Conservation (phyloP, 768 basidiomycete species). For the Tricholoma sp. region DNA sequence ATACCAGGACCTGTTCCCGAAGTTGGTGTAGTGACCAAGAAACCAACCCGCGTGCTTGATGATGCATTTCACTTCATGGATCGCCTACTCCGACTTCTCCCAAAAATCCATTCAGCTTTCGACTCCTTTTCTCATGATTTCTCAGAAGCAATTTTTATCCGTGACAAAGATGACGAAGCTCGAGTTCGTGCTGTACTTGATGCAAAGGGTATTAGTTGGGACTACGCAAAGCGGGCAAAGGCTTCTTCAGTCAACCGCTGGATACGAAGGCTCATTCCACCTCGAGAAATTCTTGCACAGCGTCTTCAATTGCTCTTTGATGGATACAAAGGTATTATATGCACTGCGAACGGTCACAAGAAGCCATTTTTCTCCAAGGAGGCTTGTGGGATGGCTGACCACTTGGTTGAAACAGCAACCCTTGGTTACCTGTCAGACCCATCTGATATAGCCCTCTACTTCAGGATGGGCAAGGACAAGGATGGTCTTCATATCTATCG, state of each 20-base stretch:
- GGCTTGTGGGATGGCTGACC: no score
- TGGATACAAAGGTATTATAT: no score
- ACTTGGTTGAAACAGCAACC: constrained; percentile 9
- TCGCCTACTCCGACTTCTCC: neutral
- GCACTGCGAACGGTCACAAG: no score
- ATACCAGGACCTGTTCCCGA: neutral
- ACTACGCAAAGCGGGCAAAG: no score
- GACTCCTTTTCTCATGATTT: neutral
- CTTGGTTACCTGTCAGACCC: constrained; percentile 16
- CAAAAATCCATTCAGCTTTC: neutral
- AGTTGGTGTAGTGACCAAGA: neutral
- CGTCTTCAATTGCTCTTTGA: neutral
- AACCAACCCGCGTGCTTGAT: neutral
- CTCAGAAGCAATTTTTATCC: neutral
- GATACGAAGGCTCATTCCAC: neutral
- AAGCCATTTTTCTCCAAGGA: no score
- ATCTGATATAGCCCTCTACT: constrained; percentile 11
- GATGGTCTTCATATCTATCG: constrained; percentile 13
- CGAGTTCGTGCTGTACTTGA: neutral
- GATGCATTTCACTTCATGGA: neutral
- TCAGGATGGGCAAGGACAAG: constrained; percentile 7
- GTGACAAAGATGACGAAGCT: neutral
- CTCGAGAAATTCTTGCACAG: neutral
- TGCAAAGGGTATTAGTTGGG: no score
- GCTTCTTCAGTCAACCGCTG: neutral